A percentile compares a stretch with the other conserved stretches of the same genome.
Conservation (phyloP, 2,329 filamentous ascomycete genomes). For the Seiridium unicorne region DNA sequence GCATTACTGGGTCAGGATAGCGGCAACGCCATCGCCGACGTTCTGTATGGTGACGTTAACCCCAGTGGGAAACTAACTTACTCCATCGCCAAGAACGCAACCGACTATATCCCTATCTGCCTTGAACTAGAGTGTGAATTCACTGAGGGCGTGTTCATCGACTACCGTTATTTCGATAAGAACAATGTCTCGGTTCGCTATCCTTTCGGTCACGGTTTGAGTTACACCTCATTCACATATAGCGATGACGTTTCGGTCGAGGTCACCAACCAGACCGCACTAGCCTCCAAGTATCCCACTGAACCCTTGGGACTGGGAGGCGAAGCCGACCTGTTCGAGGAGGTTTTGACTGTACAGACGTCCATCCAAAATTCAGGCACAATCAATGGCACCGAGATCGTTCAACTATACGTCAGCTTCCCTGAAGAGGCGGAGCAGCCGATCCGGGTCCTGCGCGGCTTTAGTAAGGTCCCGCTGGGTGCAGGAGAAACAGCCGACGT, state of each 20-base stretch:
- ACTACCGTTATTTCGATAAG: conserved; percentile 54
- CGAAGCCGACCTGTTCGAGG: conserved; percentile 55
- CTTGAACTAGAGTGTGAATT: conserved; percentile 12
- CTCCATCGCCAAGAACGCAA: conserved; percentile 50
- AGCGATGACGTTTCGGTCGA: neutral
- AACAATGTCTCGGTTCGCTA: conserved; percentile 48
- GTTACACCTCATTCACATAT: conserved; percentile 42
- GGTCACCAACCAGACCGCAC: conserved; percentile 10
- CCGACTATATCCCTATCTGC: conserved; percentile 43
- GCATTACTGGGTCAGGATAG: conserved; percentile 61
- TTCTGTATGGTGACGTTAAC: conserved; percentile 61
- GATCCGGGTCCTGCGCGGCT: conserved; percentile 58
- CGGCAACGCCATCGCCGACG: conserved; percentile 58
- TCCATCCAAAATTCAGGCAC: conserved; percentile 52
- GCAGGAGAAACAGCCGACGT: conserved; percentile 45
- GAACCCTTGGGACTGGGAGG: conserved; percentile 49
- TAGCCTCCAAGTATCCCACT: conserved; percentile 42
- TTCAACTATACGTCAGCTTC: conserved; percentile 55
- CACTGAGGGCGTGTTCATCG: conserved; percentile 51
- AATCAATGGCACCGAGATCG: conserved; percentile 50
- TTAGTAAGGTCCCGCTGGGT: conserved; percentile 55
- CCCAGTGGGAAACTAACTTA: conserved; percentile 58
- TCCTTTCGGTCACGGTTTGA: conserved; percentile 55
- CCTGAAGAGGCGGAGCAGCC: conserved; percentile 36
- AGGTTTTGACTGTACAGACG: conserved; percentile 46